phyloP scores from a whole-genome alignment of 805 yeast genomes.

The Teunomyces funiuensis region DNA sequence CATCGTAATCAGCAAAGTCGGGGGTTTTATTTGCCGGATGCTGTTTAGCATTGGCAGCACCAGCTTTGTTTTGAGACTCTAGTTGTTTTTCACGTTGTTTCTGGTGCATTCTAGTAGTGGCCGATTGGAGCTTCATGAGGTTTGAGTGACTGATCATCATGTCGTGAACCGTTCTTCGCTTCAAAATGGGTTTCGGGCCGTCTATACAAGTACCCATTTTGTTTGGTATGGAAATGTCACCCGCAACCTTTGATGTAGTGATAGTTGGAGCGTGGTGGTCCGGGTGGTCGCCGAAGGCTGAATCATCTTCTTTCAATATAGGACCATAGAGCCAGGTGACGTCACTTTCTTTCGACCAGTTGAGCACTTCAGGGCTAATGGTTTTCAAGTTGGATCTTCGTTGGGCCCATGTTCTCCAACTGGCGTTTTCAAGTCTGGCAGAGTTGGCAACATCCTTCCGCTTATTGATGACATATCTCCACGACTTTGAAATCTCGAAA shows the following conservation, averaged over 20 bases:
- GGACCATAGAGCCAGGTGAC: slow-evolving; percentile 99
- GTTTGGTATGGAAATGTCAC: slow-evolving; percentile 43
- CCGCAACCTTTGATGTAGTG: slow-evolving; percentile 45
- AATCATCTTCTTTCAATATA: slow-evolving; percentile 47
- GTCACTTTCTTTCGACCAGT: slow-evolving; percentile 96
- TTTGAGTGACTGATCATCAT: slow-evolving; percentile 66
- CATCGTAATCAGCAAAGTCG: slow-evolving; percentile 44
- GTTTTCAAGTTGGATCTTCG: slow-evolving; percentile 65
- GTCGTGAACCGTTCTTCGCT: slow-evolving; percentile 83
- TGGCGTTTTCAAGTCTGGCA: slow-evolving; percentile 69
- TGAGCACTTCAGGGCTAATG: slow-evolving; percentile 76
- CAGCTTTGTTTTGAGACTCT: slow-evolving; percentile 9
- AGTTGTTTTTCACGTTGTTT: slow-evolving; percentile 29
- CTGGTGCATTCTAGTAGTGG: slow-evolving; percentile 35
- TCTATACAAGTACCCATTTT: slow-evolving; percentile 16
- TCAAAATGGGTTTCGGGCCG: slow-evolving; percentile 77
- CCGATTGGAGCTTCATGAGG: slow-evolving; percentile 40
- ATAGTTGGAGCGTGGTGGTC: slow-evolving; percentile 20
- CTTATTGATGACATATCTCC: slow-evolving; percentile 87
- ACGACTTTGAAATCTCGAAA: slow-evolving; percentile 85
- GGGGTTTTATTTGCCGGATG: slow-evolving; percentile 28
- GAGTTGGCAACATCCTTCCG: slow-evolving; percentile 74
- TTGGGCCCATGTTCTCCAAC: slow-evolving; percentile 97
- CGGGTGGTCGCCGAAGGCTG: slow-evolving; percentile 6
- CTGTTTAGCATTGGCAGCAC: background rate